These are phyloP conservation scores for Phytophthora podocarpi DNA, from an alignment of 352 stramenopile genomes.

Conservation along the genomic window DNA sequence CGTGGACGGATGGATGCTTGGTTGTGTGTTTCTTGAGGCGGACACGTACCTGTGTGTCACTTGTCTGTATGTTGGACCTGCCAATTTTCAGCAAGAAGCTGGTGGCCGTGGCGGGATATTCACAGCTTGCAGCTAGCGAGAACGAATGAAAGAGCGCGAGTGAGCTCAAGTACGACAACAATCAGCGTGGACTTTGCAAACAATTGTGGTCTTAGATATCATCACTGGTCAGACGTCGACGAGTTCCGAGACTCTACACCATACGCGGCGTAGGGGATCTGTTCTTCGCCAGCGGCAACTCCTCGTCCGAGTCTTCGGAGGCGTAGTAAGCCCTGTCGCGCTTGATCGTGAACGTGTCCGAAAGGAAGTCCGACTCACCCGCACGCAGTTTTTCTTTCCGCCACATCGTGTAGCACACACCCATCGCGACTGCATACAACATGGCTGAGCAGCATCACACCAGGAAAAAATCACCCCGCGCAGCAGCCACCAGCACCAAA, in stretches of 20 bases:
- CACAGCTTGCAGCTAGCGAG: no score
- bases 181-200: conserved; percentile 28
- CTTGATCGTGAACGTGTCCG: conserved; percentile 49
- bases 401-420: conserved; percentile 62
- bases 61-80: no score
- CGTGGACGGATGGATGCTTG: no score
- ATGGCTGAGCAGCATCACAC: conserved; percentile 34
- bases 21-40: no score
- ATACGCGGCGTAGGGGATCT: conserved; percentile 56
- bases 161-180: neutral
- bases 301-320: conserved; percentile 74
- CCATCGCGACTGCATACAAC: conserved; percentile 58
- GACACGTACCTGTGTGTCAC: no score
- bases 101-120: no score
- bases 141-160: neutral
- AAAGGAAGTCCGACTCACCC: conserved; percentile 47
- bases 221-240: conserved; percentile 16
- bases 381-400: conserved; percentile 54
- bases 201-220: conserved; percentile 29
- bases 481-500: neutral
- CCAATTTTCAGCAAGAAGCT: no score
- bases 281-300: conserved; percentile 67
- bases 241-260: conserved; percentile 22
- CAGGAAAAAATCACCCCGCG: neutral
- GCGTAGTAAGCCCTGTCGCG: conserved; percentile 66